Base-by-base conservation (phyloP, 495 filamentous ascomycete species). In the Daldinia caldariorum region DNA sequence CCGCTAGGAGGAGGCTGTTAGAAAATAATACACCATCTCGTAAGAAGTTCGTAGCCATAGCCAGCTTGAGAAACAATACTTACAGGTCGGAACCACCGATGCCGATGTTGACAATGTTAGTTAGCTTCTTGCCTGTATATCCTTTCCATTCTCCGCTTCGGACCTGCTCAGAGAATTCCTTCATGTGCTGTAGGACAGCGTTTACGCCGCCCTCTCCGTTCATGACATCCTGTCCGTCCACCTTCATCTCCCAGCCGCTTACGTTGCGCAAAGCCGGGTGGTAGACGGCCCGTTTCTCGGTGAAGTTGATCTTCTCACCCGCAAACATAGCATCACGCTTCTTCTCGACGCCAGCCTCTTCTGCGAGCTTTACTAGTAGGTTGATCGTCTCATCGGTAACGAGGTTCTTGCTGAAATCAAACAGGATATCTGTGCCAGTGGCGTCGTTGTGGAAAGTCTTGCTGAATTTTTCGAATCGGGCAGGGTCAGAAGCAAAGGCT, bases 391-490 rank as follows among this genome's bases (percentile, higher is more conserved):
- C 92, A 58, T 97, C 92, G 66, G 90, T 97, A 63, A 99, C 80
- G 80, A 98, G 93, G 86, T 99, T 99, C 89, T 99, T 99, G 83
- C 91, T 94, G 86, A 97, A 99, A 82, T 99, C 95, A 79, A 98
- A 99, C 38, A 98, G 87, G 77, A 93, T 94, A 67, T 97, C 92
- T 58, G 79, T 82, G 61, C 76, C 81, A 63, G 74, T 76, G 67
- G 76, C 59, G 37, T 86, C 83, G 79, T 97, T 96, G 50, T 86
- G 79, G 83, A 99, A 96, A 73, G 85, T 91, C 74, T 89, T 91
- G 78, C 89, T 91, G 82, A 97, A 91, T 83, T 94, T 97, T 75
- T 91, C 77, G 85, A 97, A 98, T 69, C 96, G 93, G 75, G 89
- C 72, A 41, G 93, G 90, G 79, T 99, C 94, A 76, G 92, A 88